Conservation (phyloP, 1,139 yeast genomes). For the Pichia sp. region DNA sequence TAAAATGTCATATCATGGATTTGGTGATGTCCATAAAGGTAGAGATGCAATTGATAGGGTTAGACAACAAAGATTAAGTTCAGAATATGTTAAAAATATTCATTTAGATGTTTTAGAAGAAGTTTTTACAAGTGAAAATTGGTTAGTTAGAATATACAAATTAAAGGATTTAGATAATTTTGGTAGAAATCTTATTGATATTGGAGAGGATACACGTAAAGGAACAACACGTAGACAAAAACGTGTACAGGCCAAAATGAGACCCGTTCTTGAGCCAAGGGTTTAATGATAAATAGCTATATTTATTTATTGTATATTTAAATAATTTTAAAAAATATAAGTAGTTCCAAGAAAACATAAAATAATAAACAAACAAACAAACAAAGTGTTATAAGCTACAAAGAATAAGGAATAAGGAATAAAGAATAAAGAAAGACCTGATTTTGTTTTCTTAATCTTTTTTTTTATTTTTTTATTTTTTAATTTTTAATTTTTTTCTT, state of each 20-base stretch:
- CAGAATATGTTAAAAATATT: constrained; percentile 42
- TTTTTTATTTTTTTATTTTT: too few species aligned
- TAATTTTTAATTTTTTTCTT: too few species aligned
- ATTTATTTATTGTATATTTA: too few species aligned
- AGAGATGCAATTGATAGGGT: constrained; percentile 77
- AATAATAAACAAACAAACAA: too few species aligned
- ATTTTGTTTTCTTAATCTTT: too few species aligned
- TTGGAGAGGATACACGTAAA: constrained; percentile 31
- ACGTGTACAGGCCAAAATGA: constrained; percentile 29
- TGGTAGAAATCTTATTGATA: constrained; percentile 63
- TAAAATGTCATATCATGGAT: constrained; percentile 89
- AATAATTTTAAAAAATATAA: too few species aligned
- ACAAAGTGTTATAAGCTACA: too few species aligned
- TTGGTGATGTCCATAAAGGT: constrained; percentile 58
- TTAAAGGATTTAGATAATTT: constrained; percentile 84
- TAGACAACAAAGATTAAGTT: constrained; percentile 69
- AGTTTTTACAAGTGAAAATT: constrained; percentile 91
- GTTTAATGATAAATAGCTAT: constrained; percentile 8
- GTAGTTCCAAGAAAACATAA: too few species aligned
- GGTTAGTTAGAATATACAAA: constrained; percentile 94
- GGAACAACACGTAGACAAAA: constrained; percentile 30
- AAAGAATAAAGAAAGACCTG: too few species aligned
- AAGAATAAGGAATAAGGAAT: too few species aligned
- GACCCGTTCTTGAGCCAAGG: constrained; percentile 29
- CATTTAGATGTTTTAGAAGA: constrained; percentile 79